Conservation (phyloP, 495 filamentous ascomycete species). For the Daldinia bambusicola region DNA sequence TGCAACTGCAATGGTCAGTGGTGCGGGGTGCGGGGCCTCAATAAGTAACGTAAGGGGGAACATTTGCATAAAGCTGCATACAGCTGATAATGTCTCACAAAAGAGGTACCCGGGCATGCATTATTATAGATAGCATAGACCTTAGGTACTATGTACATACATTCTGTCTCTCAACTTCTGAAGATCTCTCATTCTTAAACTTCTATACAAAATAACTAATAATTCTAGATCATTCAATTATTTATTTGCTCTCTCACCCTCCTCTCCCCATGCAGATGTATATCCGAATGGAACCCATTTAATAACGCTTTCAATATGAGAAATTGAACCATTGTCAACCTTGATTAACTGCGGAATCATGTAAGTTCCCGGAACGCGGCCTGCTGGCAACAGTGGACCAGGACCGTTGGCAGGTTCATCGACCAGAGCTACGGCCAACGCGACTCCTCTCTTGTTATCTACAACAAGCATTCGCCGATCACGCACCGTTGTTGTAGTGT, state of each 20-base stretch:
- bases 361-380: conserved; percentile 38
- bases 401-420: conserved; percentile 40
- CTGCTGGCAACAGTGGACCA: conserved; percentile 25
- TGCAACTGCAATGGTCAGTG: background rate
- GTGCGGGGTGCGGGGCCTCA: conserved; percentile 26
- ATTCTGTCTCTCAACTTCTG: too few species aligned
- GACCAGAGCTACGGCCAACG: conserved; percentile 35
- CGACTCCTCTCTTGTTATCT: conserved; percentile 27
- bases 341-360: conserved; percentile 43
- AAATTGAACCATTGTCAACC: conserved; percentile 32
- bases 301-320: conserved; percentile 38
- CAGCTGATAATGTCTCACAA: too few species aligned
- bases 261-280: conserved; percentile 33
- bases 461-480: conserved; percentile 35
- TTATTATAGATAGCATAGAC: too few species aligned
- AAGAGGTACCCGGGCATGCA: too few species aligned
- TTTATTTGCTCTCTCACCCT: background rate
- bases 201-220: background rate
- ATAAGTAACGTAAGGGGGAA: background rate
- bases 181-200: background rate
- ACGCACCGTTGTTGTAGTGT: conserved; percentile 35
- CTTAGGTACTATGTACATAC: too few species aligned
- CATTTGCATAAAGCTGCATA: conserved; percentile 11
- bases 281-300: conserved; percentile 46
- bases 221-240: background rate